phyloP scores from a whole-genome alignment of 139 green algal species.

The Picochlorum costavermella region DNA sequence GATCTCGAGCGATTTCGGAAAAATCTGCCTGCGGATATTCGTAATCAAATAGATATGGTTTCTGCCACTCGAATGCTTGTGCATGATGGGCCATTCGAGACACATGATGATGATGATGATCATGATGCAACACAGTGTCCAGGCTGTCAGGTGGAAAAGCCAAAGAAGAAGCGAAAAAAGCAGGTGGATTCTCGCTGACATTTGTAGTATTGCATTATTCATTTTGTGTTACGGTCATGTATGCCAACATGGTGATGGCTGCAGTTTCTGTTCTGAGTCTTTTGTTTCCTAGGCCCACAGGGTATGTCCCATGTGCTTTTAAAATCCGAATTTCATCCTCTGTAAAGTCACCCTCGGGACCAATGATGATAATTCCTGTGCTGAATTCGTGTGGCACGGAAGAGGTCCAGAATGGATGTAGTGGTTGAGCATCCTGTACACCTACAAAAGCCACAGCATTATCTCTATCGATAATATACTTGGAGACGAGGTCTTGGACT shows the following conservation, averaged over 20 bases:
- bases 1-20: not conserved
- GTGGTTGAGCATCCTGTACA: slow-evolving; percentile 35
- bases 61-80: not conserved
- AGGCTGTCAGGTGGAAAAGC: not conserved
- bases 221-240: slow-evolving; percentile 18
- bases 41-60: slow-evolving; percentile 7
- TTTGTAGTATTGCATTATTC: not conserved
- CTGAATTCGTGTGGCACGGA: slow-evolving; percentile 1
- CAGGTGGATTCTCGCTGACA: too few relatives aligned
- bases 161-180: too few relatives aligned
- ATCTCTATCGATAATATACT: not conserved
- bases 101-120: slow-evolving; percentile 1
- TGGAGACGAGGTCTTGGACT: slow-evolving; percentile 25
- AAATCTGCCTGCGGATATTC: slow-evolving; percentile 1
- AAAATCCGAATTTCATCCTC: slow-evolving; percentile 50
- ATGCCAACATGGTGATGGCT: slow-evolving; percentile 66
- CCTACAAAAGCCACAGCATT: slow-evolving; percentile 29
- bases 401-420: slow-evolving; percentile 15
- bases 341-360: slow-evolving; percentile 86
- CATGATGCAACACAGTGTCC: not conserved
- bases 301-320: slow-evolving; percentile 35
- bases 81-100: not conserved
- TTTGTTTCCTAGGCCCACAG: slow-evolving; percentile 60
- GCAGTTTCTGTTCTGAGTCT: slow-evolving; percentile 80
- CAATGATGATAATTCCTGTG: slow-evolving; percentile 53